Evolutionary conservation across 352 stramenopile species (phyloP).

Genomic region (Phytophthora niederhauseri): DNA sequence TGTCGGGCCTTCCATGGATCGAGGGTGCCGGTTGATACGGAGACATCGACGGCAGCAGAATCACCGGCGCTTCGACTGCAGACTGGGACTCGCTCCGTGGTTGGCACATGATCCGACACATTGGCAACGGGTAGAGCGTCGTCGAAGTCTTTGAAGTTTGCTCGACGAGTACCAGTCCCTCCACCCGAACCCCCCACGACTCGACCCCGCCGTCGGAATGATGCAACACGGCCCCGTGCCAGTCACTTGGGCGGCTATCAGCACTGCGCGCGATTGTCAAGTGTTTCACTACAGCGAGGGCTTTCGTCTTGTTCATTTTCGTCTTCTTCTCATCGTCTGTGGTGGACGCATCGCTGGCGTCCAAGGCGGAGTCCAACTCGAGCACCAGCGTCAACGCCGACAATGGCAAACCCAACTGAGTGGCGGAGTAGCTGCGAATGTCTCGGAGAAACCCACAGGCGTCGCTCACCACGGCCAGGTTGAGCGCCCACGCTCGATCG

Average conservation of each 20-base stretch:
- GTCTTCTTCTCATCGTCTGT: slow-evolving; percentile 6
- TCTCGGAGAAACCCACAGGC: slow-evolving; percentile 16
- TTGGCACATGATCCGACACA: slow-evolving; percentile 44
- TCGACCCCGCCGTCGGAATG: slow-evolving; percentile 10
- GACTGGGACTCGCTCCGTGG: background rate
- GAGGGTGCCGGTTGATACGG: slow-evolving; percentile 21
- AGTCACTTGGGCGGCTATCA: slow-evolving; percentile 1
- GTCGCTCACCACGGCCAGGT: slow-evolving; percentile 32
- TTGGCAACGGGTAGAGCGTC: slow-evolving; percentile 37
- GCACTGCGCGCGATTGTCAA: background rate
- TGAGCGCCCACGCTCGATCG: slow-evolving; percentile 26
- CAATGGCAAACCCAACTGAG: background rate
- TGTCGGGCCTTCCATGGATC: background rate
- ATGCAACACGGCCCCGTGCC: slow-evolving; percentile 31
- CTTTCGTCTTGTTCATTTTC: slow-evolving; percentile 8
- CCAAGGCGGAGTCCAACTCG: slow-evolving; percentile 20
- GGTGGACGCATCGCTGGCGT: background rate
- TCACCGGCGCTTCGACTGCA: slow-evolving; percentile 11
- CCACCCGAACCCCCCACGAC: slow-evolving; percentile 40
- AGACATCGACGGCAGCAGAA: slow-evolving; percentile 35
- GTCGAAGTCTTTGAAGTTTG: slow-evolving; percentile 12
- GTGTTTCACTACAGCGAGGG: slow-evolving; percentile 12
- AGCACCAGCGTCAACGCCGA: slow-evolving; percentile 21
- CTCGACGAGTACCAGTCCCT: slow-evolving; percentile 44
- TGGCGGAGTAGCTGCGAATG: slow-evolving; percentile 17